Evolutionary conservation across 2,329 filamentous ascomycete genomes (phyloP).

Genomic region (Cytospora leucostoma): DNA sequence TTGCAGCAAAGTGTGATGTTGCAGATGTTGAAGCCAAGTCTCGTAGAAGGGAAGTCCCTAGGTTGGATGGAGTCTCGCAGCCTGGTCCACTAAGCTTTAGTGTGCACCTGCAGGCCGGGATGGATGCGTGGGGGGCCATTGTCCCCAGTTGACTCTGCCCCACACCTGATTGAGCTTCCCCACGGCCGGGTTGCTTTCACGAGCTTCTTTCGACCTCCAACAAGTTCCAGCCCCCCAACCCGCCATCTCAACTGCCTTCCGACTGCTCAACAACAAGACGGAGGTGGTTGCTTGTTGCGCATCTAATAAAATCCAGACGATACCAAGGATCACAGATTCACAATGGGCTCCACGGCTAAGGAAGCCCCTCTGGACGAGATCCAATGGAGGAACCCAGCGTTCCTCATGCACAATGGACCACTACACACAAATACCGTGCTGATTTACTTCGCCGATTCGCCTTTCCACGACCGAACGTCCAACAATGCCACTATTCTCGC

Average conservation of each 20-base stretch:
- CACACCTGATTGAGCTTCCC: background rate
- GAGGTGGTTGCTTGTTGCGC: background rate
- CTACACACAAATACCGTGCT: constrained; percentile 67
- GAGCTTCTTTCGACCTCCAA: constrained; percentile 2
- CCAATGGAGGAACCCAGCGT: constrained; percentile 60
- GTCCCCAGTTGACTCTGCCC: no score
- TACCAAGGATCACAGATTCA: constrained; percentile 18
- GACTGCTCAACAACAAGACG: background rate
- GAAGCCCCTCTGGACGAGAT: constrained; percentile 66
- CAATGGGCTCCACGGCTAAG: constrained; percentile 46
- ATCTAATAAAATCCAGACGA: background rate
- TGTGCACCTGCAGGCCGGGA: background rate
- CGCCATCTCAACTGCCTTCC: constrained; percentile 11
- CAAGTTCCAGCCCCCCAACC: background rate
- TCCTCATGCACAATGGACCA: constrained; percentile 54
- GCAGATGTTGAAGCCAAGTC: no score
- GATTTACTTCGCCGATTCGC: constrained; percentile 68
- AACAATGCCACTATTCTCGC: constrained; percentile 66
- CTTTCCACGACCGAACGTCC: constrained; percentile 68
- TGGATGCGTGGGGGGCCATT: background rate
- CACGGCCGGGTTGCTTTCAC: background rate
- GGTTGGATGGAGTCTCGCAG: no score
- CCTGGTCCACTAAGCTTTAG: no score
- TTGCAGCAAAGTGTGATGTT: background rate
- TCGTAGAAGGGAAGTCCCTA: no score